Evolutionary conservation across 2,329 filamentous ascomycete species (phyloP).

Genomic region (Nemania sp.): DNA sequence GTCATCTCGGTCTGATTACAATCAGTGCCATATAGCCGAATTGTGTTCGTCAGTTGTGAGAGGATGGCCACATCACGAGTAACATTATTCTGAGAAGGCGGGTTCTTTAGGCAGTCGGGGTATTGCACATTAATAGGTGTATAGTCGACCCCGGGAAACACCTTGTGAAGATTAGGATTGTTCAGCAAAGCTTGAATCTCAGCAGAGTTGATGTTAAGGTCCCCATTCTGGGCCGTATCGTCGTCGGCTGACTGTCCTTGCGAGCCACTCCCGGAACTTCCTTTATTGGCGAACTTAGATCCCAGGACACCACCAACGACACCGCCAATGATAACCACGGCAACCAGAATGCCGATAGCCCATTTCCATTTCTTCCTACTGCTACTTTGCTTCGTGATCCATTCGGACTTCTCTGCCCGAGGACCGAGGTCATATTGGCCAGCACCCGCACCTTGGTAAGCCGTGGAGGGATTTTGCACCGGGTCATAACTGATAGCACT

Average conservation of each 20-base stretch:
- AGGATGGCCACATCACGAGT: conserved; percentile 92
- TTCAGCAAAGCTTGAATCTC: conserved; percentile 87
- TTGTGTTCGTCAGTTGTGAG: conserved; percentile 86
- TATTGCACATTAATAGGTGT: conserved; percentile 93
- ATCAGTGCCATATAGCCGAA: conserved; percentile 93
- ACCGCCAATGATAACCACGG: conserved; percentile 74
- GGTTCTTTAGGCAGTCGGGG: conserved; percentile 80
- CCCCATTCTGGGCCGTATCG: conserved; percentile 74
- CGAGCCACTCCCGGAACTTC: conserved; percentile 54
- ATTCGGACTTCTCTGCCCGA: conserved; percentile 73
- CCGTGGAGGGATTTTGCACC: conserved; percentile 55
- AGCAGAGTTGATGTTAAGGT: conserved; percentile 77
- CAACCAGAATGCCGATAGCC: conserved; percentile 74
- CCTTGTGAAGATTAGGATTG: conserved; percentile 86
- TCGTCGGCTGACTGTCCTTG: conserved; percentile 64
- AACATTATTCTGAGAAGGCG: conserved; percentile 92
- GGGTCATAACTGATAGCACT: conserved; percentile 68
- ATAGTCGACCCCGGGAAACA: conserved; percentile 96
- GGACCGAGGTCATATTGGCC: conserved; percentile 52
- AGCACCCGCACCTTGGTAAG: conserved; percentile 52
- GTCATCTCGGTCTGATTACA: conserved; percentile 98
- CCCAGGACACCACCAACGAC: conserved; percentile 79
- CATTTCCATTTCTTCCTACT: conserved; percentile 76
- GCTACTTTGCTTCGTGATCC: conserved; percentile 69
- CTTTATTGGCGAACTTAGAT: conserved; percentile 53